Base-by-base conservation (phyloP, 352 stramenopile genomes). In the Globisporangium uncinulatum region DNA sequence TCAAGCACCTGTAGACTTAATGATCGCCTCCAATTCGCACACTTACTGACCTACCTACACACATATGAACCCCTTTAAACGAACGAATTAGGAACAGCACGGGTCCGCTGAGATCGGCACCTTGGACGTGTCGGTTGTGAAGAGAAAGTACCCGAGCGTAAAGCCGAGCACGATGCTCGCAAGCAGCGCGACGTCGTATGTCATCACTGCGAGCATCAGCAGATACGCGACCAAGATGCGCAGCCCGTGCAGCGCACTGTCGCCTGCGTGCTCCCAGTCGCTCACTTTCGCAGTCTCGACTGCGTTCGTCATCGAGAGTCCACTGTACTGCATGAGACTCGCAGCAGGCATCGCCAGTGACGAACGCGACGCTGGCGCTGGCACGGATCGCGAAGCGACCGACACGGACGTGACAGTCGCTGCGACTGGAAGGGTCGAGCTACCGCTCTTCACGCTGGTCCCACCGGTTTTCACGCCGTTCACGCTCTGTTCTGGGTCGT, bases 201-300 rank as follows among this genome's bases (percentile, higher is more conserved):
- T 92, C 82, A 92, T 92, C 56, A 69, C 73, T 51, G 79, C 79
- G 17, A 92, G 74, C 82, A 92, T 92, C 48, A 92, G 70, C 61
- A 92, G 45, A 44, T 89, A 92, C 54, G 82, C 82, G 32, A 92
- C 56, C n/a, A 86, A 51, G 54, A 89, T 87, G n/a, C 73, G 59
- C 50, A 76, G 54, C 4, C 82, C 82, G 32, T 83, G 82, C 69
- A 83, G 63, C 55, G 87, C 24, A 47, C 77, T 80, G 63, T 89
- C 77, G 41, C 63, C 63, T 21, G 86, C 58, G 61, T 91, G 81
- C 41, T 69, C 68, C 64, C 61, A 81, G 49, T 83, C 66, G 70
- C 59, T 70, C 21, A 86, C 77, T 48, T 77, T 79, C 21, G 32
- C 43, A 17, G 56, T 36, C 20, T n/a, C 21, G 11, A 55, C 11